Evolutionary conservation across 2,329 filamentous ascomycete species (phyloP), one percentile per base, ranked within the genome.

Genomic region (Sporothrix euskadiensis): DNA sequence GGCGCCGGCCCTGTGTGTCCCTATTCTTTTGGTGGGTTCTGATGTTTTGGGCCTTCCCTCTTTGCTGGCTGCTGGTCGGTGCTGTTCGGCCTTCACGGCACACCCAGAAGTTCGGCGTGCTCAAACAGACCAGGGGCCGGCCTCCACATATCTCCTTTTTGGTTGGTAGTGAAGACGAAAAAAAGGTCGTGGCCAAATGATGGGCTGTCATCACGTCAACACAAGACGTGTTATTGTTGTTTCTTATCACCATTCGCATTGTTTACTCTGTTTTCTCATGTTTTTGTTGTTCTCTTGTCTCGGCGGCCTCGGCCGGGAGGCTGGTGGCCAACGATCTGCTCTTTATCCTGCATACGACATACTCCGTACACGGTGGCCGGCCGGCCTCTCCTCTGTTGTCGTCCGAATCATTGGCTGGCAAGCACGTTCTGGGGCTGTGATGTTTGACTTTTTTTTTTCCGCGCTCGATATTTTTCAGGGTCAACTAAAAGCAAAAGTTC

Each of bases 71-170:
- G n/a, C 35, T 63, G 8, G 19, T 63, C 30, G 7, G 32, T 63
- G 57, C 35, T 14, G 22, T 19, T 68, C 65, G 44, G 65, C 65
- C 47, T 52, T 7, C 26, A 22, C 65, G 44, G 65, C 65, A 57
- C n/a, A 16, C 65, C 22, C 68, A 70, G n/a, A 57, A 70, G 1
- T 49, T 71, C 69, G 69, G 69, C 49, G 69, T 61, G 54, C 69
- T 71, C 69, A 71, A 71, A 61, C 65, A 68, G 65, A 68, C 65
- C 26, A 68, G 65, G 65, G 65, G 41, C 41, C 7, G 44, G 19
- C 26, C 63, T 68, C 65, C 47, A 49, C 26, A 44, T 68, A 26
- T 68, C 44, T 68, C 22, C 8, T 30, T 26, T 47, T 30, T 56
- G 1, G n/a, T 26, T 54, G 3, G 4, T 22, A 4, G 52, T 56